phyloP scores from a whole-genome alignment of 2,329 filamentous ascomycete genomes.

The Cryphonectria nitschkei region DNA sequence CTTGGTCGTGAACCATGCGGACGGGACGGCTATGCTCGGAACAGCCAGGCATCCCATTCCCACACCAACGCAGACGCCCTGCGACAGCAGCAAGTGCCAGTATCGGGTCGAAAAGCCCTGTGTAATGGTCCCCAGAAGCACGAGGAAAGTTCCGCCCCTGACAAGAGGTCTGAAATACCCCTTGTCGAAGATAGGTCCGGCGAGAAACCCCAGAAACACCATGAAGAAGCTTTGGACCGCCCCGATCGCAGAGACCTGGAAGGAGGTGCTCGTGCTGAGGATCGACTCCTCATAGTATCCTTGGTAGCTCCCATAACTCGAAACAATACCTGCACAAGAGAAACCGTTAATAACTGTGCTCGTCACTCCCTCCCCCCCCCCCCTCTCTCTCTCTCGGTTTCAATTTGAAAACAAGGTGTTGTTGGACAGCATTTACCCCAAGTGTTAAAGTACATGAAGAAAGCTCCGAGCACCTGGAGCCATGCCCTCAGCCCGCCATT shows the following conservation, averaged over 20 bases:
- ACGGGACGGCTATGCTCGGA: constrained; percentile 42
- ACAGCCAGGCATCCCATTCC: constrained; percentile 43
- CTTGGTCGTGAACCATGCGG: constrained; percentile 44
- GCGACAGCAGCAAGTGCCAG: constrained; percentile 42
- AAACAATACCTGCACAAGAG: constrained; percentile 21
- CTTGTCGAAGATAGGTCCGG: constrained; percentile 47
- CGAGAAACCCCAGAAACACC: constrained; percentile 44
- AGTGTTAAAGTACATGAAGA: constrained; percentile 60
- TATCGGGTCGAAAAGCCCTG: constrained; percentile 47
- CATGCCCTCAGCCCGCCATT: constrained; percentile 44
- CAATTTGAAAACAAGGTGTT: background rate
- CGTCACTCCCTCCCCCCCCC: background rate
- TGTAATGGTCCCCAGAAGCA: constrained; percentile 49
- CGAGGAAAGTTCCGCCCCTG: constrained; percentile 39
- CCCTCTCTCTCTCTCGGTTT: background rate
- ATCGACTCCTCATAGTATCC: constrained; percentile 46
- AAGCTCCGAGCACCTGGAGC: constrained; percentile 56
- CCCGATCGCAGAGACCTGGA: constrained; percentile 50
- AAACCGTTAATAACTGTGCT: background rate
- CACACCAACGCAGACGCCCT: constrained; percentile 36
- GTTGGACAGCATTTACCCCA: constrained; percentile 39
- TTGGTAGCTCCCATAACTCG: constrained; percentile 50
- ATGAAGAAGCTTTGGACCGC: constrained; percentile 47
- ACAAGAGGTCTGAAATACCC: constrained; percentile 47
- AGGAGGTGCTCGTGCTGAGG: constrained; percentile 39